A percentile compares a stretch with the other conserved stretches of the same genome.
These are phyloP conservation scores for Ilyonectria destructans DNA, from an alignment of 2,329 filamentous ascomycete genomes.

Conservation along the genomic window DNA sequence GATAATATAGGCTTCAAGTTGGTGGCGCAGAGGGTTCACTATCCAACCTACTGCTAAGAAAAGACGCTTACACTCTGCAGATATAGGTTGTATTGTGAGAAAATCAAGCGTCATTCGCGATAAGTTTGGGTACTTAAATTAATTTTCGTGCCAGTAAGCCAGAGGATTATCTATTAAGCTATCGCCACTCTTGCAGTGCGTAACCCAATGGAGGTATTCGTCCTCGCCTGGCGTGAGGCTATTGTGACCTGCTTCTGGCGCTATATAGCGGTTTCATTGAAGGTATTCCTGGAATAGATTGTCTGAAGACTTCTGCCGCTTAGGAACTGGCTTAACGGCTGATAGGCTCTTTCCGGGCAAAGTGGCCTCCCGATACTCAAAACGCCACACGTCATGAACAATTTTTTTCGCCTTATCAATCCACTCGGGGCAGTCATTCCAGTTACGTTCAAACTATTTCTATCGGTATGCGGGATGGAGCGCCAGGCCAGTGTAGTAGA, in stretches of 20 bases:
- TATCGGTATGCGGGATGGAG: conserved; percentile 23
- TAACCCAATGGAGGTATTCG: too few relatives aligned
- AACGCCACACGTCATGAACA: background rate
- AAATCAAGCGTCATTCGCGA: too few relatives aligned
- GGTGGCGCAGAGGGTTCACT: too few relatives aligned
- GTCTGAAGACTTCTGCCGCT: background rate
- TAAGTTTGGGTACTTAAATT: too few relatives aligned
- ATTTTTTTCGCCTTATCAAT: conserved; percentile 14
- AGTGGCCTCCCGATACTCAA: background rate
- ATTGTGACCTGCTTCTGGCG: background rate
- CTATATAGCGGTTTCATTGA: background rate
- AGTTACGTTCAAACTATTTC: conserved; percentile 24
- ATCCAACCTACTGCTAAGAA: too few relatives aligned
- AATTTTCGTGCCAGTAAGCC: too few relatives aligned
- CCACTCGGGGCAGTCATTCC: conserved; percentile 3
- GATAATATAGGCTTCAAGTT: too few relatives aligned
- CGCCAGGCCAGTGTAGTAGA: conserved; percentile 25
- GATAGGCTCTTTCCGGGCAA: background rate
- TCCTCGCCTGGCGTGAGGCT: too few relatives aligned
- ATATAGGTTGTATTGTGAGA: too few relatives aligned
- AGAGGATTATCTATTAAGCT: too few relatives aligned
- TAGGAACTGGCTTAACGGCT: background rate
- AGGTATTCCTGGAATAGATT: conserved; percentile 6
- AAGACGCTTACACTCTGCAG: too few relatives aligned
- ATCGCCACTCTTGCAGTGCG: too few relatives aligned